A percentile compares a stretch with the other conserved stretches of the same genome.
These are phyloP conservation scores for Candida pini DNA, from an alignment of 805 yeast species.

Conservation along the genomic window DNA sequence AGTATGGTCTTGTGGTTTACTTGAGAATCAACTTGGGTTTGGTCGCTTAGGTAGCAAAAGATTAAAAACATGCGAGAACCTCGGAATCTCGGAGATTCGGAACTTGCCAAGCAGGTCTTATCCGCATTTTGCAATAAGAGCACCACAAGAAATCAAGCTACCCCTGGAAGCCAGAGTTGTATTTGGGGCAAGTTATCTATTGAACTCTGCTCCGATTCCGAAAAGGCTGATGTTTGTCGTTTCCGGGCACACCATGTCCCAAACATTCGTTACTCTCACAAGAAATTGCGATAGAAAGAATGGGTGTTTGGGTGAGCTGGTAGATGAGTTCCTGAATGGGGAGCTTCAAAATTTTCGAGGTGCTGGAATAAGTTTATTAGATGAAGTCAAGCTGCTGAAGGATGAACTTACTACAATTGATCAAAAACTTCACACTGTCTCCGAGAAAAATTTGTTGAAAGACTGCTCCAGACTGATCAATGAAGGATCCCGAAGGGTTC, in stretches of 20 bases:
- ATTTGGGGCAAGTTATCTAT: slow-evolving; percentile 31
- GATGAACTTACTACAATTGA: slow-evolving; percentile 3
- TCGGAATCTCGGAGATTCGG: slow-evolving; percentile 5
- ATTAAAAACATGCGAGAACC: slow-evolving; percentile 7
- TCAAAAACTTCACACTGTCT: too few relatives aligned
- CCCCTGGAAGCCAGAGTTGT: slow-evolving; percentile 28
- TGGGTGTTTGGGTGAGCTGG: slow-evolving; percentile 4
- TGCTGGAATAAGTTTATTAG: slow-evolving; percentile 9
- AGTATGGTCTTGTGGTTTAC: slow-evolving; percentile 13
- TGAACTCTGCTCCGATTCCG: slow-evolving; percentile 28
- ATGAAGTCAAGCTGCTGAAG: slow-evolving; percentile 7
- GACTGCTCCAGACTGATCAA: background rate
- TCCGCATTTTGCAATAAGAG: slow-evolving; percentile 22
- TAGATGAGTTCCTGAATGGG: slow-evolving; percentile 8
- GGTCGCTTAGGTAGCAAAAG: background rate
- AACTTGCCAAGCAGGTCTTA: slow-evolving; percentile 12
- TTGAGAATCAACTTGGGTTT: slow-evolving; percentile 16
- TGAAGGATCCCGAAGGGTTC: slow-evolving; percentile 4
- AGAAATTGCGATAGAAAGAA: background rate
- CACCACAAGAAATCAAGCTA: slow-evolving; percentile 19
- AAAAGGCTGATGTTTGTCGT: slow-evolving; percentile 27
- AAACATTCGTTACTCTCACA: slow-evolving; percentile 16
- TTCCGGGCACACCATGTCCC: slow-evolving; percentile 5
- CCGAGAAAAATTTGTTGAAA: too few relatives aligned
- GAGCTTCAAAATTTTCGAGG: background rate